These are phyloP conservation scores for Micromonas commoda DNA, from an alignment of 139 green algal species.

Conservation along the genomic window DNA sequence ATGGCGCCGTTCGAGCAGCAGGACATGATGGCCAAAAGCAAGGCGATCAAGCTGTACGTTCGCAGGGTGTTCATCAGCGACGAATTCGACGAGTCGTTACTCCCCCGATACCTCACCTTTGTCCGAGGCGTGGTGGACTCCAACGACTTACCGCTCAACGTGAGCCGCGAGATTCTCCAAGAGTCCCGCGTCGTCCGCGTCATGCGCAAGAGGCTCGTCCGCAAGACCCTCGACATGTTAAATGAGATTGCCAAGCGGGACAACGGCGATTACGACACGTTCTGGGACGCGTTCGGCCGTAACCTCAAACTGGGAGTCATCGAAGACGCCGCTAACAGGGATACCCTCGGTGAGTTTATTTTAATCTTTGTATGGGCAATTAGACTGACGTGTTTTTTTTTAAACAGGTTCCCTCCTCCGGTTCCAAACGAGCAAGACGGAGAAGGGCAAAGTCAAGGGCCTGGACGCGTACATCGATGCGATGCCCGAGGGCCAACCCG, in stretches of 20 bases:
- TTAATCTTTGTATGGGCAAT: too few relatives aligned
- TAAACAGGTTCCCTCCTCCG: slow-evolving; percentile 86
- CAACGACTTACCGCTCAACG: slow-evolving; percentile 94
- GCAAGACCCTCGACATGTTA: slow-evolving; percentile 85
- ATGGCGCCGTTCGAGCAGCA: slow-evolving; percentile 95
- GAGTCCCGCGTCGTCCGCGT: slow-evolving; percentile 72
- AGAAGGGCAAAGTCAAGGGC: slow-evolving; percentile 50
- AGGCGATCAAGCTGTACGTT: slow-evolving; percentile 82
- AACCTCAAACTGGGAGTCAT: slow-evolving; percentile 86
- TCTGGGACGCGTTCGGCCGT: slow-evolving; percentile 89
- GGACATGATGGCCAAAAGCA: slow-evolving; percentile 38
- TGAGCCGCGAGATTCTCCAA: slow-evolving; percentile 95
- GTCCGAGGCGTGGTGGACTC: slow-evolving; percentile 93
- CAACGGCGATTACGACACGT: slow-evolving; percentile 55
- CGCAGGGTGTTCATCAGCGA: slow-evolving; percentile 97
- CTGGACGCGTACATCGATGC: slow-evolving; percentile 76
- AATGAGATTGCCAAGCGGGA: slow-evolving; percentile 56
- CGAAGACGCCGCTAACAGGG: slow-evolving; percentile 75
- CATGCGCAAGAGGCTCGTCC: slow-evolving; percentile 89
- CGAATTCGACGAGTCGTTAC: slow-evolving; percentile 94
- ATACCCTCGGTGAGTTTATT: slow-evolving; percentile 60
- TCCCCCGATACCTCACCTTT: slow-evolving; percentile 87
- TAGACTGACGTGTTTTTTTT: too few relatives aligned
- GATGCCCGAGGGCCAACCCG: slow-evolving; percentile 87
- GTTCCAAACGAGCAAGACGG: slow-evolving; percentile 59